Evolutionary conservation across 2,329 filamentous ascomycete genomes (phyloP), one percentile per base, ranked within the genome.

Genomic region (Herpotrichia juniperi): DNA sequence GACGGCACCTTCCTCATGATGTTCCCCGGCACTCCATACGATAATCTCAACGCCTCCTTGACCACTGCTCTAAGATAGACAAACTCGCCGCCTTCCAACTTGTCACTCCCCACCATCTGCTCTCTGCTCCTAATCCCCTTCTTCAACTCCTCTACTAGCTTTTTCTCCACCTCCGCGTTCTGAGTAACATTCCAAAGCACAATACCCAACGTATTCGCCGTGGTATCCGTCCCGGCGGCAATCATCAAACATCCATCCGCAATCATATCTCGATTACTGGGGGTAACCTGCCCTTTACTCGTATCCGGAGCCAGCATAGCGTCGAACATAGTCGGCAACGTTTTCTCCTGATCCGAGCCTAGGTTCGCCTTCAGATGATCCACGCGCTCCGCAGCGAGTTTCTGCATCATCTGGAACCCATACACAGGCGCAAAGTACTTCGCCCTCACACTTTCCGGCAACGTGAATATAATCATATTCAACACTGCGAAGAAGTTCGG

Each of bases 161-260:
- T 46, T 12, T 14, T 10, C 34, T 53, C 48, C 8, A 58, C 48
- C 3, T 28, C 16, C 1, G 46, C 24, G 37, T 58, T 42, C 37
- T 56, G 54, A 2, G 54, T 60, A 9, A 58, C 50, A 28, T 56
- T 42, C 44, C 51, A 60, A 14, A 60, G 39, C n/a, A 56, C 45
- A 11, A 40, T 24, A 1, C 52, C 54, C 16, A 60, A 44, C 14
- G 44, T 35, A 42, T 56, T 50, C 9, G 58, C 55, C 0, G 55
- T 54, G 3, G 58, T 61, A 21, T 58, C 58, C 12, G 55, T 61
- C 4, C 58, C 58, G 5, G 58, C 58, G 11, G 45, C 53, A 50
- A 61, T 58, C 58, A 61, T 61, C 26, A 60, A 34, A 22, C 40
- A 50, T 3, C 54, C 57, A 14, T 60, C 57, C 1, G 57, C 57